These are phyloP conservation scores for Ascochyta rabiei DNA, from an alignment of 2,329 filamentous ascomycete species.

Conservation along the genomic window DNA sequence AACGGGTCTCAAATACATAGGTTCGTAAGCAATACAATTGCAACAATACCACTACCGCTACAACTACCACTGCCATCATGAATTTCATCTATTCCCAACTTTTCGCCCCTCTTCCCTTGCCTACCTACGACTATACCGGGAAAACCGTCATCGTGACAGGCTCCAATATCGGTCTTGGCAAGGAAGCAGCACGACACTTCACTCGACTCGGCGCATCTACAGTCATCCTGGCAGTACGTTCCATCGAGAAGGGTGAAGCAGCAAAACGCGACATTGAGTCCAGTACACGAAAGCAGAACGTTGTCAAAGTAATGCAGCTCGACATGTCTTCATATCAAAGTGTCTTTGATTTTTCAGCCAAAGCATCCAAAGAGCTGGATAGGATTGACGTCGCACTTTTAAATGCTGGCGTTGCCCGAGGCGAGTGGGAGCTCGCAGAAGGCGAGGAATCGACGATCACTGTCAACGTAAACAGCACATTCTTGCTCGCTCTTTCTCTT, in stretches of 20 bases:
- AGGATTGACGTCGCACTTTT: slow-evolving; percentile 39
- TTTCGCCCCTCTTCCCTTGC: slow-evolving; percentile 38
- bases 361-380: slow-evolving; percentile 26
- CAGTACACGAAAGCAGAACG: slow-evolving; percentile 13
- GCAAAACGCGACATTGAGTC: slow-evolving; percentile 32
- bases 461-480: slow-evolving; percentile 59
- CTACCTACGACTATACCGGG: slow-evolving; percentile 19
- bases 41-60: too few relatives aligned
- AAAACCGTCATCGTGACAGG: slow-evolving; percentile 53
- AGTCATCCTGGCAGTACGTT: slow-evolving; percentile 43
- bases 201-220: slow-evolving; percentile 26
- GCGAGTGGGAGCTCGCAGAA: slow-evolving; percentile 25
- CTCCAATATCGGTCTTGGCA: slow-evolving; percentile 41
- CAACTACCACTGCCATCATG: slow-evolving; percentile 1
- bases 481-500: slow-evolving; percentile 57
- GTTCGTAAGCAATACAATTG: too few relatives aligned
- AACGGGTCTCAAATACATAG: too few relatives aligned
- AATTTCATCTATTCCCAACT: slow-evolving; percentile 50
- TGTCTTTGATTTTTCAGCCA: slow-evolving; percentile 25
- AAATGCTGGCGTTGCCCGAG: slow-evolving; percentile 42
- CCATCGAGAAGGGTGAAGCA: slow-evolving; percentile 34
- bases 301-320: slow-evolving; percentile 36
- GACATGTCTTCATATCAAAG: slow-evolving; percentile 29
- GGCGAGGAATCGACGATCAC: slow-evolving; percentile 54
- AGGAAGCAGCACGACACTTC: slow-evolving; percentile 38